Base-by-base conservation (phyloP, 1,284 basidiomycete species). In the Ceratobasidium sp. region DNA sequence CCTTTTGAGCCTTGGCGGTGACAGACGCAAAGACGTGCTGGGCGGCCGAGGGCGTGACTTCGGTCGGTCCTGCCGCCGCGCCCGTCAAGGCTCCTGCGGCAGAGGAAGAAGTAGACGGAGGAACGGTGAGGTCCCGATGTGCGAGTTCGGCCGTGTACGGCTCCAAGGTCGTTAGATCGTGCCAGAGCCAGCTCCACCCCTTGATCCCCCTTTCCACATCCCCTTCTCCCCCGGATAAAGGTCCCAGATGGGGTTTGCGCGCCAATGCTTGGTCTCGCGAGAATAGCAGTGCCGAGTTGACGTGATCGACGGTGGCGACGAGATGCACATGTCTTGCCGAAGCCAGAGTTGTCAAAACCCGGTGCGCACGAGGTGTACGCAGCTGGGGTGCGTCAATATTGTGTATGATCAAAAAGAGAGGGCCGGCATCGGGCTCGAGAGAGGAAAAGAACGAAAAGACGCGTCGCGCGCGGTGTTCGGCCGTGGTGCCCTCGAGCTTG, bases 21-120 rank as follows among this genome's bases (percentile, higher is more conserved):
- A 97, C 94, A 0, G 90, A 90, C 21, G 89, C 88, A 7, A 97
- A 84, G 73, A 96, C 90, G 76, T 96, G 94, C 42, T 87, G 80
- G 1, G 92, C 92, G 0, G 92, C 93, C 44, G 89, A 90, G 81
- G 95, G 92, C 18, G 88, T 89, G 78, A 95, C 87, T 7, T 83
- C 83, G 0, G 79, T 80, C 0, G 81, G 79, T 0, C 80, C 79
- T 1, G 70, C 74, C 12, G 73, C 61, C 25, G 78, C 77, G 28
- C 81, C 79, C 0, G 78, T 77, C 2, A 73, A 0, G 42, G 82
- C 81, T 7, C 80, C 80, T 42, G 85, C 84, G 38, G 78, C 77
- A 1, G 82, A 79, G 0, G 86, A 88, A 14, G 85, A 80, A 21
- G 36, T 40, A 8, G 56, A 70, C 7, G 71, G 73, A 66, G 91